Base-by-base conservation (phyloP, 2,329 filamentous ascomycete genomes). In the Blastomyces parvus region DNA sequence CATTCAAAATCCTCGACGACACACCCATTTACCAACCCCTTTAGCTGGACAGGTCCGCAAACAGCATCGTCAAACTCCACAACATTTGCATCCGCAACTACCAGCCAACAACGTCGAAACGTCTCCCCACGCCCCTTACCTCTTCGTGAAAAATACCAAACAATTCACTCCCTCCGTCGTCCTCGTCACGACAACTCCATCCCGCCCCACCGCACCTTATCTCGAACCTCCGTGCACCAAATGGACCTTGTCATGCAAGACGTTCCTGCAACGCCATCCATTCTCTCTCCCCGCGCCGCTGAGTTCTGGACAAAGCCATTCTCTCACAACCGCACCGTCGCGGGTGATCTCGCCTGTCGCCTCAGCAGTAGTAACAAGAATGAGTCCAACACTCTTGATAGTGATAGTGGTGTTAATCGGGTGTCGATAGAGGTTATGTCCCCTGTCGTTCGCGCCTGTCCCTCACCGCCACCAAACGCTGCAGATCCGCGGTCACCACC, bases 241-340 rank as follows among this genome's bases (percentile, higher is more conserved):
- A 74, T 75, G 63, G 74, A 76, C 64, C 65, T 76, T 5, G 75
- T 76, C 58, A 72, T 74, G 66, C 73, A 76, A 50, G 75, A 77
- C 64, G 67, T 70, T 13, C 74, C 77, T 5, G 68, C 72, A 36
- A 72, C 71, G 3, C 71, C 73, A 17, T 76, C 73, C 3, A 62
- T 80, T 11, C 76, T 81, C 61, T 81, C 79, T 2, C 79, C 79
- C 2, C 71, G 78, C 52, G 77, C 77, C 2, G 74, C 73, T 8
- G 75, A 76, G 50, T 81, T 80, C 63, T 68, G 78, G 65, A 71
- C 74, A 5, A 72, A 74, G 7, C 73, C 76, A 3, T 71, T 79
- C 61, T 50, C 48, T 17, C 48, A 50, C 48, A 72, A 74, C 5
- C 72, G 72, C 22, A 71, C 71, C 14, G 66, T 68, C 22, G 71